Evolutionary conservation across 2,329 filamentous ascomycete genomes (phyloP).

Genomic region (Mycogone perniciosa): DNA sequence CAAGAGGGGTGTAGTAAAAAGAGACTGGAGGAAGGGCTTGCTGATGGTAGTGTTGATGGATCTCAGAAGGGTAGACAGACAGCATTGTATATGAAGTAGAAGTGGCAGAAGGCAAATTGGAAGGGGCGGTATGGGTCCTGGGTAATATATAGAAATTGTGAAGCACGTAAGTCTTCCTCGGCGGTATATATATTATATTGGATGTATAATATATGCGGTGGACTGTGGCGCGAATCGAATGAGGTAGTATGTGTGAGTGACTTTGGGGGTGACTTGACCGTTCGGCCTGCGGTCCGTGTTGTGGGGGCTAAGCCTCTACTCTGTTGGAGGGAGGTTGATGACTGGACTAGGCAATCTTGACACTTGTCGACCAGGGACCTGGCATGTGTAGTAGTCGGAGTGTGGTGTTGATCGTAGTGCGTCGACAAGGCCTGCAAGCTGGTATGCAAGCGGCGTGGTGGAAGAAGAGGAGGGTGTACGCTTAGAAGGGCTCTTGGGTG

Average conservation of each 20-base stretch:
- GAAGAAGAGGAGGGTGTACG: neutral
- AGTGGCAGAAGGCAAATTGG: neutral
- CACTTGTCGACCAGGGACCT: neutral
- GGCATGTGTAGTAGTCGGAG: neutral
- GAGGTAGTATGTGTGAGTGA: slow-evolving; percentile 4
- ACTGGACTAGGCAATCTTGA: slow-evolving; percentile 3
- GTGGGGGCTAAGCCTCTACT: slow-evolving; percentile 7
- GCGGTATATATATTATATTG: slow-evolving; percentile 9
- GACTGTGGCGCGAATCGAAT: neutral
- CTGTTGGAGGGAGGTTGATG: neutral
- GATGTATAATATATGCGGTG: slow-evolving; percentile 8
- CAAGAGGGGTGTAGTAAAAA: slow-evolving; percentile 4
- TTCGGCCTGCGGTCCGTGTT: slow-evolving; percentile 10
- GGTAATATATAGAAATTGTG: slow-evolving; percentile 10
- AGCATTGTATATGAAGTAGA: slow-evolving; percentile 16
- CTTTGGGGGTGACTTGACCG: slow-evolving; percentile 7
- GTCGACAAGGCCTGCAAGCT: too few species aligned
- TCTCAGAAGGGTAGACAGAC: slow-evolving; percentile 17
- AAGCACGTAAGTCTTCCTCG: neutral
- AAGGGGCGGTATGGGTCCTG: slow-evolving; percentile 4
- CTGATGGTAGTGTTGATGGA: slow-evolving; percentile 9
- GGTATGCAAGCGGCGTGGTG: too few species aligned
- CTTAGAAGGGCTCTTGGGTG: neutral
- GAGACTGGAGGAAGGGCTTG: neutral
- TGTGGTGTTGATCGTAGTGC: neutral